Evolutionary conservation across 2,329 filamentous ascomycete species (phyloP).

Genomic region (Pestalotiopsis sp.): DNA sequence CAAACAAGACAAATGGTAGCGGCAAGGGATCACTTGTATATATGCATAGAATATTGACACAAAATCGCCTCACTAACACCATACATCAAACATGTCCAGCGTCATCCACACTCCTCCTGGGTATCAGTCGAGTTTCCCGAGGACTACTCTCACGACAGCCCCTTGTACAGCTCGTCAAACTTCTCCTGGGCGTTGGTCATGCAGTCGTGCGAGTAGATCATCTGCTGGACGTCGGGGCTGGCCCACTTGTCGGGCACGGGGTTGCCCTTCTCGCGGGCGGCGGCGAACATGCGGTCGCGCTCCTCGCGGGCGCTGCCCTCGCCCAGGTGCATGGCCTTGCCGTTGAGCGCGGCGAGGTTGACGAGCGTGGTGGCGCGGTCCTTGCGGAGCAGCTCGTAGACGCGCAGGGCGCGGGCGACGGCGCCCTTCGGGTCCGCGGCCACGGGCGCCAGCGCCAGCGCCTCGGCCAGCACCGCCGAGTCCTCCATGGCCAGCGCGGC

Average conservation of each 20-base stretch:
- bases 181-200: slow-evolving; percentile 53
- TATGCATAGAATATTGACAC: background rate
- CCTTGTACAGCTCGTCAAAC: slow-evolving; percentile 51
- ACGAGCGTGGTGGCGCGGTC: slow-evolving; percentile 56
- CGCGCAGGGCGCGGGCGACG: slow-evolving; percentile 52
- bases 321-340: slow-evolving; percentile 58
- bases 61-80: background rate
- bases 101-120: background rate
- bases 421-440: slow-evolving; percentile 31
- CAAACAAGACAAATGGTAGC: too few relatives aligned
- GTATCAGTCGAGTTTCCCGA: too few relatives aligned
- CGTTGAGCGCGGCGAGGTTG: slow-evolving; percentile 53
- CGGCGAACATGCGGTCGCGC: slow-evolving; percentile 58
- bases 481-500: slow-evolving; percentile 72
- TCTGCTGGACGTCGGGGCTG: slow-evolving; percentile 68
- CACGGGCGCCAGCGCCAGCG: slow-evolving; percentile 41
- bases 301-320: slow-evolving; percentile 62
- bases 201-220: slow-evolving; percentile 68
- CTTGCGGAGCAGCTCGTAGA: slow-evolving; percentile 60
- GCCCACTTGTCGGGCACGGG: slow-evolving; percentile 70
- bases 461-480: slow-evolving; percentile 60
- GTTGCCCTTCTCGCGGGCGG: slow-evolving; percentile 49
- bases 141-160: slow-evolving; percentile 15
- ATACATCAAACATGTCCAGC: too few relatives aligned
- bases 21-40: too few relatives aligned